Conservation (phyloP, 2,329 filamentous ascomycete species). For the Trematosphaeria pertusa region DNA sequence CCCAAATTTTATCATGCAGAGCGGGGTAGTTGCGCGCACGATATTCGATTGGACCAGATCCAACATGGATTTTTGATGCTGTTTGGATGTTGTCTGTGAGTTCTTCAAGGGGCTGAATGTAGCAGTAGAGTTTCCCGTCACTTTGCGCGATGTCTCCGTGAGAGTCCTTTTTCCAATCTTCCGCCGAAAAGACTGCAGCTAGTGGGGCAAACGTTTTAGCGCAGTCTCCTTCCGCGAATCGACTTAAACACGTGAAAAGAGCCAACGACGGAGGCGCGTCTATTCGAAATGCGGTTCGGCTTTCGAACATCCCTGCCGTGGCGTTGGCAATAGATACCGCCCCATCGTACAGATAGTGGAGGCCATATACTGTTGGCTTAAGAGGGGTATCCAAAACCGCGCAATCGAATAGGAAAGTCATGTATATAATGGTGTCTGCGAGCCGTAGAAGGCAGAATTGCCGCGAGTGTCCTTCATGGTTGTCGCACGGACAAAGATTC, state of each 20-base stretch:
- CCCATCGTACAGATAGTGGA: neutral
- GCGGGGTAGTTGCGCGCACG: neutral
- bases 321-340: neutral
- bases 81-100: slow-evolving; percentile 4
- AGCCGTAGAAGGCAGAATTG: neutral
- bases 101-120: slow-evolving; percentile 2
- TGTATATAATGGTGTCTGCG: neutral
- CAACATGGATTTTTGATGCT: slow-evolving; percentile 7
- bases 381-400: slow-evolving; percentile 3
- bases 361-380: neutral
- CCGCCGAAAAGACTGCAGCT: neutral
- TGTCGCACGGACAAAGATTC: neutral
- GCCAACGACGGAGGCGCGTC: too few species aligned
- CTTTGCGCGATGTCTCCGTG: neutral
- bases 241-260: too few species aligned
- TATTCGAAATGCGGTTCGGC: too few species aligned
- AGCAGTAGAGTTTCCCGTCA: slow-evolving; percentile 9
- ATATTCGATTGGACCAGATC: slow-evolving; percentile 7
- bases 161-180: neutral
- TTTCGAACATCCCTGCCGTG: too few species aligned
- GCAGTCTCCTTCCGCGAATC: too few species aligned
- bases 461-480: neutral
- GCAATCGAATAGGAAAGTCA: neutral
- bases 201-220: neutral
- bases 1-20: neutral